Percentiles rank a stretch among this genome's conserved stretches.
phyloP scores from a whole-genome alignment of 1,139 yeast genomes.

The Suhomyces panamericanus region DNA sequence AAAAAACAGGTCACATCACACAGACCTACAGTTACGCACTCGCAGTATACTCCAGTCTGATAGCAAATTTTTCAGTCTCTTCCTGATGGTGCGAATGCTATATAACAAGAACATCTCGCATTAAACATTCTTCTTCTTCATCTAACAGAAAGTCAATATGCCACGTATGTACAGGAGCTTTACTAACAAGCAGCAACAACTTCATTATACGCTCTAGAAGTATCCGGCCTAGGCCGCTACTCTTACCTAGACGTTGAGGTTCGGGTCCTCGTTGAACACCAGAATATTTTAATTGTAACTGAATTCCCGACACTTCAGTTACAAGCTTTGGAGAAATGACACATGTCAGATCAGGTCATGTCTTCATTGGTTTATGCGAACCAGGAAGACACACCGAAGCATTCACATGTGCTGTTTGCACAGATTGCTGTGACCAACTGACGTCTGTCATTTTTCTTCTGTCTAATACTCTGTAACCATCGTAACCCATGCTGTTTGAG shows the following conservation, averaged over 20 bases:
- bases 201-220: slow-evolving; percentile 6
- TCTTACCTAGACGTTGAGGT: slow-evolving; percentile 41
- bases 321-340: slow-evolving; percentile 25
- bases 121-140: slow-evolving; percentile 15
- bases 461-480: slow-evolving; percentile 9
- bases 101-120: slow-evolving; percentile 7
- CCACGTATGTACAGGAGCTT: slow-evolving; percentile 50
- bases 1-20: slow-evolving; percentile 10
- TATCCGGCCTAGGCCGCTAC: not conserved
- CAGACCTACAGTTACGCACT: slow-evolving; percentile 9
- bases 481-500: slow-evolving; percentile 8
- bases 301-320: slow-evolving; percentile 90
- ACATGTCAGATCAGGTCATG: not conserved
- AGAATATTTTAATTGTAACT: slow-evolving; percentile 50
- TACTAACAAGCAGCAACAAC: slow-evolving; percentile 13
- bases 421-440: not conserved
- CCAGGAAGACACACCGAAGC: not conserved
- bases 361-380: not conserved
- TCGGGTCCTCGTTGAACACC: slow-evolving; percentile 65
- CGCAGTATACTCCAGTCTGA: not conserved
- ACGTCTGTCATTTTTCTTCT: slow-evolving; percentile 2
- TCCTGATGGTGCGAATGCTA: slow-evolving; percentile 4
- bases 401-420: not conserved
- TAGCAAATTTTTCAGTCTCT: slow-evolving; percentile 12
- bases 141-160: slow-evolving; percentile 41